Evolutionary conservation across 371 early-diverging fungal genomes (phyloP).

Genomic region (Syncephalastrum sp.): DNA sequence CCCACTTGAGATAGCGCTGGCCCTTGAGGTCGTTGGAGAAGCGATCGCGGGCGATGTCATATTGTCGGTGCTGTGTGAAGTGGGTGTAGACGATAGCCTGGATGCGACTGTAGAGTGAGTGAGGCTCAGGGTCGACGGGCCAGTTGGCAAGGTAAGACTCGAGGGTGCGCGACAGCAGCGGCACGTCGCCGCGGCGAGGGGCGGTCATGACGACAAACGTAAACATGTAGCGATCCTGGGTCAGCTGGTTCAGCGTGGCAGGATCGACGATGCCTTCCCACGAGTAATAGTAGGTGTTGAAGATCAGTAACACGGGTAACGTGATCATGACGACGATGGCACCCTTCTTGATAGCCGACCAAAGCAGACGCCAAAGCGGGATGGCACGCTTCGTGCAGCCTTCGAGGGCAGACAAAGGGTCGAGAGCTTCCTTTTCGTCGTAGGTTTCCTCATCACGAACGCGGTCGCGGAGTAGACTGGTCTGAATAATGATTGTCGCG

Average conservation of each 20-base stretch:
- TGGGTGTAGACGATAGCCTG: slow-evolving; percentile 62
- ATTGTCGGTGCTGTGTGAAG: slow-evolving; percentile 55
- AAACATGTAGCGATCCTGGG: slow-evolving; percentile 48
- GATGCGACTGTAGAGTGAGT: slow-evolving; percentile 51
- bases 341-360: slow-evolving; percentile 34
- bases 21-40: slow-evolving; percentile 47
- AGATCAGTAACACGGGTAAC: slow-evolving; percentile 35
- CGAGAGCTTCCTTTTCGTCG: slow-evolving; percentile 17
- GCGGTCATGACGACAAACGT: slow-evolving; percentile 64
- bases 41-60: slow-evolving; percentile 37
- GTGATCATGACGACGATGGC: slow-evolving; percentile 27
- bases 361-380: slow-evolving; percentile 40
- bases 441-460: slow-evolving; percentile 11
- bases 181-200: slow-evolving; percentile 53
- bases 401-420: slow-evolving; percentile 21
- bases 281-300: slow-evolving; percentile 34
- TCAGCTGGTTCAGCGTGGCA: slow-evolving; percentile 29
- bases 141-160: slow-evolving; percentile 57
- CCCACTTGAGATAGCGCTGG: slow-evolving; percentile 52
- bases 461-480: slow-evolving; percentile 18
- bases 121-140: slow-evolving; percentile 36
- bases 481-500: slow-evolving; percentile 39
- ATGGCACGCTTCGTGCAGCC: slow-evolving; percentile 10
- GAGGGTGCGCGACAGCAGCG: slow-evolving; percentile 51
- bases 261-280: slow-evolving; percentile 38